phyloP scores from a whole-genome alignment of 305 asterid genomes.

The Rubia tinctorum region DNA sequence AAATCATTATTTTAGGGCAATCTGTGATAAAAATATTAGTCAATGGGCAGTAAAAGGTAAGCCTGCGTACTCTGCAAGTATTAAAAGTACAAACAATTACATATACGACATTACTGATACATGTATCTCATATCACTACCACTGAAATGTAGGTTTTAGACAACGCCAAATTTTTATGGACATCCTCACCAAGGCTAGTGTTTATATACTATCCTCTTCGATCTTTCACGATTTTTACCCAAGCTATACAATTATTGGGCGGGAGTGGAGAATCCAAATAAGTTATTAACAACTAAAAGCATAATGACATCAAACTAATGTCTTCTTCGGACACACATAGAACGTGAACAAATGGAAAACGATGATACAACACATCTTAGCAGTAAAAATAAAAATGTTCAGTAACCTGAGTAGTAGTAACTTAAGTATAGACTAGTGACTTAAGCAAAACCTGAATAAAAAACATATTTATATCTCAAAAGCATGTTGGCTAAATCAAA shows the following conservation, averaged over 20 bases:
- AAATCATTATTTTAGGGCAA: not conserved
- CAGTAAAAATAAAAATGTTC: not conserved
- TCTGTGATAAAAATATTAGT: not conserved
- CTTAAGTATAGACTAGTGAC: not conserved
- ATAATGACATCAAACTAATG: not conserved
- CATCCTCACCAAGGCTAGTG: not conserved
- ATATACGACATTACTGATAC: not conserved
- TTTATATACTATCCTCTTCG: not conserved
- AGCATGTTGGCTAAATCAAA: not conserved
- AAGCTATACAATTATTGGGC: not conserved
- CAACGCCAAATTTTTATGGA: not conserved
- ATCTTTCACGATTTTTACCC: not conserved
- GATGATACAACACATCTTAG: not conserved
- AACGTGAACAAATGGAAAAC: not conserved
- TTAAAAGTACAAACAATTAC: not conserved
- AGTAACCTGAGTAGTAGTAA: not conserved
- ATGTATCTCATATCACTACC: not conserved
- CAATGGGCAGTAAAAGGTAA: too few species aligned
- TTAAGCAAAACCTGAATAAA: not conserved
- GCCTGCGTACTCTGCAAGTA: not conserved
- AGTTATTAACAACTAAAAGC: not conserved
- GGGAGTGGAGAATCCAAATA: not conserved
- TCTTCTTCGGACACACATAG: not conserved
- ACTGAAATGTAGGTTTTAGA: not conserved
- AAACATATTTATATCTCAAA: not conserved